These are phyloP conservation scores for Botryosphaeria dothidea DNA, from an alignment of 2,329 filamentous ascomycete species.

Conservation along the genomic window DNA sequence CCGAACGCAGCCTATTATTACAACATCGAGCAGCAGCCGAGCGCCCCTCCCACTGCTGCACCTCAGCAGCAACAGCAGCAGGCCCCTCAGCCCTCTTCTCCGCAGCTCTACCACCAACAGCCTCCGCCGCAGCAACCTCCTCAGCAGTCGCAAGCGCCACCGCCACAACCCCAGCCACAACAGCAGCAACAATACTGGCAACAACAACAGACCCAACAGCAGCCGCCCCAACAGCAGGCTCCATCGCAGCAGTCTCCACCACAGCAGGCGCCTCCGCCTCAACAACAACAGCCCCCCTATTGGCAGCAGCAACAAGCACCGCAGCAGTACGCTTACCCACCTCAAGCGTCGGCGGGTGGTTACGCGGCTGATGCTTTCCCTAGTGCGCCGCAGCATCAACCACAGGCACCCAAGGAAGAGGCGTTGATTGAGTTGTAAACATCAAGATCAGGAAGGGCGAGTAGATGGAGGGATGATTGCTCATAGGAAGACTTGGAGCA, in stretches of 20 bases:
- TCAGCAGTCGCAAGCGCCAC: constrained; percentile 20
- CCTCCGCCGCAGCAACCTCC: constrained; percentile 23
- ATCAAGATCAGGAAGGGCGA: not conserved
- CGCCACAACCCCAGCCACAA: constrained; percentile 18
- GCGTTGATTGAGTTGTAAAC: constrained; percentile 73
- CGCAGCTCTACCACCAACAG: constrained; percentile 23
- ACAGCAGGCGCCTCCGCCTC: too few species aligned
- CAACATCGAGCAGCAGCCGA: constrained; percentile 16
- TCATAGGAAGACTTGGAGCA: not conserved
- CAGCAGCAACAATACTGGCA: constrained; percentile 20
- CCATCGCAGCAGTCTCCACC: too few species aligned
- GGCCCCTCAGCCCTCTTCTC: constrained; percentile 12
- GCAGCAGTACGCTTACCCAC: constrained; percentile 35
- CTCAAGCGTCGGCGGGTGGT: constrained; percentile 30
- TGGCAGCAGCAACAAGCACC: constrained; percentile 30
- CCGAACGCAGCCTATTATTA: constrained; percentile 29
- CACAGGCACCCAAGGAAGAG: constrained; percentile 64
- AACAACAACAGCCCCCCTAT: constrained; percentile 35
- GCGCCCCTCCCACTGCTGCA: constrained; percentile 11
- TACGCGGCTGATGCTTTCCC: constrained; percentile 59
- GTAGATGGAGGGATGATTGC: not conserved
- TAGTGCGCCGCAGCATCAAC: constrained; percentile 59
- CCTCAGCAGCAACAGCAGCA: constrained; percentile 23
- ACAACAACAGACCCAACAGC: constrained; percentile 22
- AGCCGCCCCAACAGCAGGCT: constrained; percentile 19